phyloP scores from a whole-genome alignment of 2,329 filamentous ascomycete species.

The Lachnum nothofagi region DNA sequence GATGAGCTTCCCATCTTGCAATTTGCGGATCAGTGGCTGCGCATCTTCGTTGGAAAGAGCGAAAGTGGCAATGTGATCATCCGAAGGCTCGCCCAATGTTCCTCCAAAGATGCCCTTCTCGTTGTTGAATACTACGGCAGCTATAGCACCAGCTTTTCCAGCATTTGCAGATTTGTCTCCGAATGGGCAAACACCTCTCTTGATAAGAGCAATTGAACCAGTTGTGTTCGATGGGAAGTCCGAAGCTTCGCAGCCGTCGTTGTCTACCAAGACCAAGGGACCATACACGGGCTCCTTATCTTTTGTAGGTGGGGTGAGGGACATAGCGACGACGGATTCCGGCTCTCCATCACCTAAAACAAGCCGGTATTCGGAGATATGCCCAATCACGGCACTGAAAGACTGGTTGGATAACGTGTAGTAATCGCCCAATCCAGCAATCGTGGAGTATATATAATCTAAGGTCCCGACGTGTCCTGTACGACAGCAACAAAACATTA shows the following conservation, averaged over 20 bases:
- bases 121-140: constrained; percentile 71
- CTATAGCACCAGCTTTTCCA: constrained; percentile 63
- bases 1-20: constrained; percentile 47
- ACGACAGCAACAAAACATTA: constrained; percentile 18
- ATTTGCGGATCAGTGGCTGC: constrained; percentile 47
- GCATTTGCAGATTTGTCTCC: constrained; percentile 65
- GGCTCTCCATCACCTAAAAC: constrained; percentile 50
- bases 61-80: constrained; percentile 62
- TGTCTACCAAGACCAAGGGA: constrained; percentile 54
- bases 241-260: constrained; percentile 56
- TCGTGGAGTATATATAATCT: constrained; percentile 54
- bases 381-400: constrained; percentile 58
- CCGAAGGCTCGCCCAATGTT: constrained; percentile 59
- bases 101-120: constrained; percentile 45
- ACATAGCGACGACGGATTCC: constrained; percentile 51
- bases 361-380: constrained; percentile 54
- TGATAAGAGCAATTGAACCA: constrained; percentile 65
- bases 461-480: constrained; percentile 60
- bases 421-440: constrained; percentile 53
- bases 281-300: constrained; percentile 55
- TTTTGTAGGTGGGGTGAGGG: constrained; percentile 61
- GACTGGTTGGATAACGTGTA: constrained; percentile 59
- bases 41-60: constrained; percentile 59
- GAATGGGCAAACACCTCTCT: constrained; percentile 66
- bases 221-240: constrained; percentile 58